Conservation (phyloP, 352 stramenopile genomes). For the Globisporangium splendens region DNA sequence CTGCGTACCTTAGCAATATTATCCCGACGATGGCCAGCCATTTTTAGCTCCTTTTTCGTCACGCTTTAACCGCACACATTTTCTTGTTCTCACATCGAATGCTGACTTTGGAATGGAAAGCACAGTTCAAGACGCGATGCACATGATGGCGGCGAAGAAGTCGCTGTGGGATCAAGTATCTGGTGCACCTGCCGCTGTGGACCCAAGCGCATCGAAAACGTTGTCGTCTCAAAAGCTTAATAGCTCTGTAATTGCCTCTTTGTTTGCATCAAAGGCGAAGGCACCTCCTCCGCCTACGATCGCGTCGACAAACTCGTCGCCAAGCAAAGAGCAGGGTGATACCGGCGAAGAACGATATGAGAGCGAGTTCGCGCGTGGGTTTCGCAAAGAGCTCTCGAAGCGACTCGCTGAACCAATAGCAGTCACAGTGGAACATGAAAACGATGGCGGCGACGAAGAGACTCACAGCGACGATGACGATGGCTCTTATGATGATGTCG, state of each 20-base stretch:
- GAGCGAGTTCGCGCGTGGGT: constrained; percentile 9
- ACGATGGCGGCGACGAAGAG: not conserved
- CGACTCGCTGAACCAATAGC: constrained; percentile 4
- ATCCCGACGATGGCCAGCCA: too few relatives aligned
- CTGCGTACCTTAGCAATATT: too few relatives aligned
- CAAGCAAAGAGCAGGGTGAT: not conserved
- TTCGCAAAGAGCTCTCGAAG: constrained; percentile 14
- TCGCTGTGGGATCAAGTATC: not conserved
- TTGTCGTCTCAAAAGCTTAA: not conserved
- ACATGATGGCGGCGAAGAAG: not conserved
- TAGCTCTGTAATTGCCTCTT: not conserved
- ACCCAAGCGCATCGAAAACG: not conserved
- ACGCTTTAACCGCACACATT: too few relatives aligned
- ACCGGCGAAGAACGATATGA: not conserved
- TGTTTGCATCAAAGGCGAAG: not conserved
- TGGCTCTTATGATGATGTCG: constrained; percentile 1
- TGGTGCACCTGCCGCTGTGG: not conserved
- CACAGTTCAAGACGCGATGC: not conserved
- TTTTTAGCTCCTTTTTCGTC: too few relatives aligned
- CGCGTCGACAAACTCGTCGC: not conserved
- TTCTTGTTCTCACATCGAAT: too few relatives aligned
- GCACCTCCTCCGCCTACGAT: not conserved
- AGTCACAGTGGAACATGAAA: not conserved
- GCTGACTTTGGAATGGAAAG: too few relatives aligned
- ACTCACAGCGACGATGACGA: not conserved